Conservation (phyloP, 164 flowering plant species). For the Vitis riparia region DNA sequence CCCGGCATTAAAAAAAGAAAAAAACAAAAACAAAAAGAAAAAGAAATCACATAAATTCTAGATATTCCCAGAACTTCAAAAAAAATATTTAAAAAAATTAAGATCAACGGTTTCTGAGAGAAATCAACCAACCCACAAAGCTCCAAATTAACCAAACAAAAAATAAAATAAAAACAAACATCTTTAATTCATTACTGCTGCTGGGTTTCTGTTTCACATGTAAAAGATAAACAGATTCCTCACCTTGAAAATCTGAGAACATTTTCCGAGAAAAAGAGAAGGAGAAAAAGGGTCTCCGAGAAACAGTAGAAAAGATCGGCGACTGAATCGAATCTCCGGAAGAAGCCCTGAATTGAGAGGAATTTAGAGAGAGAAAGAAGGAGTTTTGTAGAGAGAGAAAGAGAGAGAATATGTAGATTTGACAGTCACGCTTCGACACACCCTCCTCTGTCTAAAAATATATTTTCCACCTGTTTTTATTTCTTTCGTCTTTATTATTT, state of each 20-base stretch:
- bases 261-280: slow-evolving; percentile 27
- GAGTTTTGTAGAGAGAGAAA: slow-evolving; percentile 4
- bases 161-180: background rate
- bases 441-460: background rate
- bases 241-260: slow-evolving; percentile 57
- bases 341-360: slow-evolving; percentile 9
- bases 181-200: background rate
- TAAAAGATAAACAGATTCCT: background rate
- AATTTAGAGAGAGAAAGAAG: slow-evolving; percentile 18
- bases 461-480: background rate
- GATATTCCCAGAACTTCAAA: background rate
- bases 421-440: slow-evolving; percentile 28
- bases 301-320: slow-evolving; percentile 27
- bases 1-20: slow-evolving; percentile 1
- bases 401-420: slow-evolving; percentile 30
- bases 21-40: background rate
- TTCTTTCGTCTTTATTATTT: background rate
- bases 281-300: slow-evolving; percentile 22
- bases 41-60: slow-evolving; percentile 1
- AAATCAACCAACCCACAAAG: background rate
- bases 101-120: background rate
- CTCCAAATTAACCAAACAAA: background rate
- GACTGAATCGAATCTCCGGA: slow-evolving; percentile 46
- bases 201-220: no score
- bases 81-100: background rate